A percentile compares a stretch with the other conserved stretches of the same genome.
These are phyloP conservation scores for Sporothrix pseudoabietina DNA, from an alignment of 2,329 filamentous ascomycete genomes.

Conservation along the genomic window DNA sequence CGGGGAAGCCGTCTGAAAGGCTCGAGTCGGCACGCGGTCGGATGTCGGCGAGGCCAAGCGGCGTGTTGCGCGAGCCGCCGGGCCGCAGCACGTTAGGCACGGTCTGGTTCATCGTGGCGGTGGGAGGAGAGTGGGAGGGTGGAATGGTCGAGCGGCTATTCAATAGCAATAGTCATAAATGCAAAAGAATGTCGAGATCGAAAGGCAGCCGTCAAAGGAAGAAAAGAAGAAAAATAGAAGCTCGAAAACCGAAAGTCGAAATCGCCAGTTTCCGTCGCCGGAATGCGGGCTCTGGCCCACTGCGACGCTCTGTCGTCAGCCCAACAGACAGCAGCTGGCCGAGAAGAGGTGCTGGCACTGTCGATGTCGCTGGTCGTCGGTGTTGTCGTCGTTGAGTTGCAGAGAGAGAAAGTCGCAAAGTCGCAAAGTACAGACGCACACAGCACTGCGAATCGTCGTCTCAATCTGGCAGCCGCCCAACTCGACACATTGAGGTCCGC, in stretches of 20 bases:
- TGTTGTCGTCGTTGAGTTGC: background rate
- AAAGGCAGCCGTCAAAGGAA: too few relatives aligned
- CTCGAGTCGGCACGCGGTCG: conserved; percentile 81
- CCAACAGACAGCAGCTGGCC: background rate
- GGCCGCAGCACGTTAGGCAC: conserved; percentile 64
- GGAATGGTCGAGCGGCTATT: background rate
- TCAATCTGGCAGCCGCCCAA: conserved; percentile 21
- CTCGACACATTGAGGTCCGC: background rate
- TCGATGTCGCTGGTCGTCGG: background rate
- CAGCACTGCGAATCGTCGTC: conserved; percentile 16
- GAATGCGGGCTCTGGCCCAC: conserved; percentile 20
- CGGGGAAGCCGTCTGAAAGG: conserved; percentile 70
- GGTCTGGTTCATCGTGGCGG: conserved; percentile 41
- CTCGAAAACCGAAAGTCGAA: background rate
- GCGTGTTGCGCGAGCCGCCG: conserved; percentile 73
- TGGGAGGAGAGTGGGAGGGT: background rate
- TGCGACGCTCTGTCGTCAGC: conserved; percentile 4
- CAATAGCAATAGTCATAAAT: background rate
- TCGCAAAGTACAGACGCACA: background rate
- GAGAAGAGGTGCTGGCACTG: background rate
- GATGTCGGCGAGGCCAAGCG: conserved; percentile 89
- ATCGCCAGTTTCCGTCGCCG: conserved; percentile 8
- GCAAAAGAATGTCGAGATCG: background rate
- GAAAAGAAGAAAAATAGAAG: too few relatives aligned
- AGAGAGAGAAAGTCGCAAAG: background rate